phyloP scores from a whole-genome alignment of 139 green algal species.

The Microglena sp. region DNA sequence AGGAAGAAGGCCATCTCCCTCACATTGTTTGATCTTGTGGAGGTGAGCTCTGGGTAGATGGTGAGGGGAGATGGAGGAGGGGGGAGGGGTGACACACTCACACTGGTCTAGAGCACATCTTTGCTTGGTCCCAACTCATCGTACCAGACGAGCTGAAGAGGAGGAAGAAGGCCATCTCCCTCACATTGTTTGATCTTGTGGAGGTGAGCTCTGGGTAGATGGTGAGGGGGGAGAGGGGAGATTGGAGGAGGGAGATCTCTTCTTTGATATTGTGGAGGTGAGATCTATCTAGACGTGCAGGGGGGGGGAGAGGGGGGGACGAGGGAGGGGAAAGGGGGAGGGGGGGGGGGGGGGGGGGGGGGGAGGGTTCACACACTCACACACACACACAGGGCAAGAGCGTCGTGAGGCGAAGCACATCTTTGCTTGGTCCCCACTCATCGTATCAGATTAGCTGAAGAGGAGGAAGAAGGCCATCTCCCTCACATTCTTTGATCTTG shows the following conservation, averaged over 20 bases:
- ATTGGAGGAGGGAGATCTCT: too few relatives aligned
- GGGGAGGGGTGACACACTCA: too few relatives aligned
- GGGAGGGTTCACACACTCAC: too few relatives aligned
- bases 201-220: conserved; percentile 27
- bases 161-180: conserved; percentile 29
- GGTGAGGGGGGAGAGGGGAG: too few relatives aligned
- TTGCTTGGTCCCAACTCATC: conserved; percentile 31
- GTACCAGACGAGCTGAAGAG: conserved; percentile 41
- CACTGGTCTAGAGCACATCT: too few relatives aligned
- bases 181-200: conserved; percentile 39
- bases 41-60: conserved; percentile 23
- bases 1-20: conserved; percentile 33
- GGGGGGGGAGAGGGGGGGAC: too few relatives aligned
- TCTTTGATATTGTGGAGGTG: too few relatives aligned
- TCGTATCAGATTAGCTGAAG: conserved; percentile 40
- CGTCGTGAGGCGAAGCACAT: conserved; percentile 38
- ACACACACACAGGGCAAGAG: conserved; percentile 13
- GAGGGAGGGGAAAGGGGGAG: too few relatives aligned
- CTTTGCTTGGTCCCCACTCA: conserved; percentile 32
- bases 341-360: too few relatives aligned
- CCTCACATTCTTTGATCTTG: conserved; percentile 36
- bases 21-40: conserved; percentile 39
- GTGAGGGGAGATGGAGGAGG: too few relatives aligned
- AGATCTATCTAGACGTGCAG: too few relatives aligned
- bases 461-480: conserved; percentile 31